These are phyloP conservation scores for Phanerochaete carnosa DNA, from an alignment of 768 basidiomycete species.

Conservation along the genomic window DNA sequence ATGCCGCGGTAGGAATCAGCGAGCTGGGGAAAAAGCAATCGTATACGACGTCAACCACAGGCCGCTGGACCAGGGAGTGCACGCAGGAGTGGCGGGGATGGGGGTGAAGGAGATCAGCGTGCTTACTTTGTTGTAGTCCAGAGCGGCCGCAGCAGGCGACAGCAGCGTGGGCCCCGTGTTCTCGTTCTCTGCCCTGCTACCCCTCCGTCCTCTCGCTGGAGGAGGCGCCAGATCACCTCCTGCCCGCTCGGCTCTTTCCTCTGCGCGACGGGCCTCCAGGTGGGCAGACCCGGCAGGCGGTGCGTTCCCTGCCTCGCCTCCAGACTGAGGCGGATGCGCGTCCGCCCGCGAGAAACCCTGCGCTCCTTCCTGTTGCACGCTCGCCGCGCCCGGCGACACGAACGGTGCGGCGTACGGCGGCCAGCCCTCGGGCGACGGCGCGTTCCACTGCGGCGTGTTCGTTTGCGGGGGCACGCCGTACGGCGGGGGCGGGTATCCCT, in stretches of 20 bases:
- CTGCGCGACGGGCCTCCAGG: conserved; percentile 15
- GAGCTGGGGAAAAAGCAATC: conserved; percentile 28
- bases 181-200: not conserved
- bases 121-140: conserved; percentile 43
- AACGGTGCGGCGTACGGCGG: conserved; percentile 29
- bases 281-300: conserved; percentile 15
- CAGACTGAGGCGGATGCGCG: not conserved
- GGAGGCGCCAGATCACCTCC: conserved; percentile 13
- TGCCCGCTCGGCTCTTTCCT: conserved; percentile 18
- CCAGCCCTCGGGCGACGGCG: conserved; percentile 34
- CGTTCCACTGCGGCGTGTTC: conserved; percentile 32
- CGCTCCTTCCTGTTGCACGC: conserved; percentile 8
- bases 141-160: conserved; percentile 23
- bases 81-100: no score
- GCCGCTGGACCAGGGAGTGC: not conserved
- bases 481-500: conserved; percentile 17
- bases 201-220: conserved; percentile 13
- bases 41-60: not conserved
- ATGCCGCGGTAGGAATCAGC: conserved; percentile 42
- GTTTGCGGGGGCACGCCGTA: conserved; percentile 21
- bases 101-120: not conserved
- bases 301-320: conserved; percentile 1
- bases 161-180: conserved; percentile 13
- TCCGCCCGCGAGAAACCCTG: conserved; percentile 13
- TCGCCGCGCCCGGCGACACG: not conserved